A percentile compares a stretch with the other conserved stretches of the same genome.
These are phyloP conservation scores for Backusella circina DNA, from an alignment of 192 early-diverging fungal species.

Conservation along the genomic window DNA sequence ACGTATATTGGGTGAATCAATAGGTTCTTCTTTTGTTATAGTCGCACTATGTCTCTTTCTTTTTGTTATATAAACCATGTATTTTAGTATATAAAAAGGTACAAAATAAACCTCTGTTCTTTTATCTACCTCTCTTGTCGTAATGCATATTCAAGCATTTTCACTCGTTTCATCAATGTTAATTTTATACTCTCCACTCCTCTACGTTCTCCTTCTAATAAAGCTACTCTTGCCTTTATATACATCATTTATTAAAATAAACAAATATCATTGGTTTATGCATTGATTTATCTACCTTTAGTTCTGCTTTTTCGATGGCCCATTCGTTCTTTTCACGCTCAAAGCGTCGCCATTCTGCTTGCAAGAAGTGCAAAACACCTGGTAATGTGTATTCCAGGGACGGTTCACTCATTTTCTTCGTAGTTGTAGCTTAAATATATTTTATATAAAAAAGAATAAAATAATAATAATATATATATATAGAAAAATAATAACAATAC, in stretches of 20 bases:
- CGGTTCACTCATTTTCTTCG: constrained; percentile 10
- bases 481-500: neutral
- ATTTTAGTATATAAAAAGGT: neutral
- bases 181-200: constrained; percentile 71
- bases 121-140: constrained; percentile 72
- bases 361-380: constrained; percentile 77
- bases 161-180: constrained; percentile 73
- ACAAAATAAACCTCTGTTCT: too few relatives aligned
- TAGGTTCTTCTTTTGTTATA: neutral
- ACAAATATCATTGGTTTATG: neutral
- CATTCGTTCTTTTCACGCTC: constrained; percentile 86
- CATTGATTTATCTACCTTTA: constrained; percentile 54
- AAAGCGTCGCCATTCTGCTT: constrained; percentile 77
- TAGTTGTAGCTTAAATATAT: neutral
- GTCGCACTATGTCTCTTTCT: constrained; percentile 15
- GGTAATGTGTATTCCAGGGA: constrained; percentile 56
- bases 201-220: constrained; percentile 73
- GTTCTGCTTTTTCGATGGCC: constrained; percentile 75
- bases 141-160: constrained; percentile 85
- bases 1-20: constrained; percentile 31
- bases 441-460: too few relatives aligned
- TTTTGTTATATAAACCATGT: neutral
- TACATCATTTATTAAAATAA: neutral
- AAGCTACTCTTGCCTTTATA: constrained; percentile 65
- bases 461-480: neutral